phyloP scores from a whole-genome alignment of 139 green algal genomes.

The Pycnococcus provasolii region DNA sequence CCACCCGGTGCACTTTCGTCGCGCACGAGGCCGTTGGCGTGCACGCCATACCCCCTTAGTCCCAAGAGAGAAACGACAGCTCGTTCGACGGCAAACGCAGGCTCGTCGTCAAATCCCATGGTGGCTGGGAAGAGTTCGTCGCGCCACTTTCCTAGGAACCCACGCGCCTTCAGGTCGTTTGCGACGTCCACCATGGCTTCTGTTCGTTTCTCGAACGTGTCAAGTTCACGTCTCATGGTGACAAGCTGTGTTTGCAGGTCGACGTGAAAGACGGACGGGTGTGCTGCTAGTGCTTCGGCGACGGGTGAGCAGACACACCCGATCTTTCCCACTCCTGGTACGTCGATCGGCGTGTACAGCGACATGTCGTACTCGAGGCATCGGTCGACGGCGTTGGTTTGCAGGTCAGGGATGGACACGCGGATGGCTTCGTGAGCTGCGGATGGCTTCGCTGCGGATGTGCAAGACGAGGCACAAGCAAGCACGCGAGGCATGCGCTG shows the following conservation, averaged over 20 bases:
- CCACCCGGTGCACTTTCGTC: constrained; percentile 25
- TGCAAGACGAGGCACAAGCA: neutral
- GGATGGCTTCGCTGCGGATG: neutral
- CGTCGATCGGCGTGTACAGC: neutral
- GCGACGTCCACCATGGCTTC: constrained; percentile 38
- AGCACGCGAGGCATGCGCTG: neutral
- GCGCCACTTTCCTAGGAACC: constrained; percentile 70
- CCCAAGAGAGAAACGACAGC: constrained; percentile 75
- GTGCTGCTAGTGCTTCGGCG: neutral
- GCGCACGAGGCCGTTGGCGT: constrained; percentile 76
- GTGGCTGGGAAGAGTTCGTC: constrained; percentile 85
- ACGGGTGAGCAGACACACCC: too few relatives aligned
- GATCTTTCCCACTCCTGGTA: neutral
- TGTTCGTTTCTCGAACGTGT: constrained; percentile 35
- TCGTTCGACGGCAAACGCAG: constrained; percentile 68
- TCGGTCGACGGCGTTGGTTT: neutral
- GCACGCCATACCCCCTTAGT: constrained; percentile 77
- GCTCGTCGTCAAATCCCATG: constrained; percentile 44
- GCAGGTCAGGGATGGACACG: constrained; percentile 1
- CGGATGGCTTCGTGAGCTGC: neutral
- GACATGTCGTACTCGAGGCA: neutral
- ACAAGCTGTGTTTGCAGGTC: neutral
- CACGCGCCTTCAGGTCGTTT: constrained; percentile 36
- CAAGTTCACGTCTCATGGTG: too few relatives aligned
- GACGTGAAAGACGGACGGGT: neutral